Percentiles rank a stretch among this genome's conserved stretches.
Evolutionary conservation across 345 rosid species (phyloP).

Genomic region (Barbarea vulgaris): DNA sequence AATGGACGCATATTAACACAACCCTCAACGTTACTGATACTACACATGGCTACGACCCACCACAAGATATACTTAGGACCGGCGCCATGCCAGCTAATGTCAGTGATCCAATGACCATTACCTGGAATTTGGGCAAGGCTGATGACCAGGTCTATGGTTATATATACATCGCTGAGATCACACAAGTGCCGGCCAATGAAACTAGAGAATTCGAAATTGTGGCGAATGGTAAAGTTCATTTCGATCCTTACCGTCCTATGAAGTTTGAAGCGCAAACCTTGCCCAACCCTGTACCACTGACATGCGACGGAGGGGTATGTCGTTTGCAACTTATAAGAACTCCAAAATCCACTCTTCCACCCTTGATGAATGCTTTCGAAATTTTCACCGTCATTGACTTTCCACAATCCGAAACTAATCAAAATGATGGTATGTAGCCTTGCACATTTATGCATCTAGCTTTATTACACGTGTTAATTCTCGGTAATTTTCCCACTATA

Average conservation of each 20-base stretch:
- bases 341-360: conserved; percentile 9
- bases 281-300: background rate
- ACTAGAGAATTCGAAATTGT: background rate
- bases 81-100: conserved; percentile 28
- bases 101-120: conserved; percentile 1
- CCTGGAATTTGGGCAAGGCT: background rate
- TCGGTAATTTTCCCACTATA: no score
- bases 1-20: conserved; percentile 21
- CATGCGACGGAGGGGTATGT: background rate
- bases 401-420: conserved; percentile 17
- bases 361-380: conserved; percentile 35
- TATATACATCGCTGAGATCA: conserved; percentile 32
- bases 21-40: background rate
- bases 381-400: background rate
- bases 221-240: background rate
- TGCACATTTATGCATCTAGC: background rate
- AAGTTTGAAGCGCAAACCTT: background rate
- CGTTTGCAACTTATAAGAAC: background rate
- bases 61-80: conserved; percentile 20
- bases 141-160: conserved; percentile 1
- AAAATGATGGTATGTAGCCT: conserved; percentile 28
- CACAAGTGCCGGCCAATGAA: background rate
- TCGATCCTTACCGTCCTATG: background rate
- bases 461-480: background rate
- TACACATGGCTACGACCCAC: conserved; percentile 8